phyloP scores from a whole-genome alignment of 257 asterid genomes.

The Vinca minor region DNA sequence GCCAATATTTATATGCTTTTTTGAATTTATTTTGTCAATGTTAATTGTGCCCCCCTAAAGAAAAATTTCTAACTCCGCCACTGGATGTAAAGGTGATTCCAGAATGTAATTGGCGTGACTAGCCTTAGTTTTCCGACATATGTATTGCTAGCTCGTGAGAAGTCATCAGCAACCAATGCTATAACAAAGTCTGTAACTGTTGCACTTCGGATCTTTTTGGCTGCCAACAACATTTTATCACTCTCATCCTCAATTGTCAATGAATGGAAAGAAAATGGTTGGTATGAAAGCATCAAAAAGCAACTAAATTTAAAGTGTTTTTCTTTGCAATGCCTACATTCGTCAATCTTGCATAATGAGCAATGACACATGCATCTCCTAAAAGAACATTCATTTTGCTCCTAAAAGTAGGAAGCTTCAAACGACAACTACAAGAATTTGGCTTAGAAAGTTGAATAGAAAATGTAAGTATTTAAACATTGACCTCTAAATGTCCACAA shows the following conservation, averaged over 20 bases:
- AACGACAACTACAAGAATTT: background rate
- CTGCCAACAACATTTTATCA: slow-evolving; percentile 67
- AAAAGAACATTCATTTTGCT: background rate
- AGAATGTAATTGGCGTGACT: no score
- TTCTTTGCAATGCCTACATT: background rate
- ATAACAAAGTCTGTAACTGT: slow-evolving; percentile 73
- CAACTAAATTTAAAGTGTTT: background rate
- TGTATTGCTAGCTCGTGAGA: slow-evolving; percentile 84
- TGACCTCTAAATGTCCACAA: no score
- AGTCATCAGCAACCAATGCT: slow-evolving; percentile 75
- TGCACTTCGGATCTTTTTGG: slow-evolving; percentile 72
- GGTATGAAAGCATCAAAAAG: background rate
- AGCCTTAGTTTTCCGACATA: slow-evolving; percentile 67
- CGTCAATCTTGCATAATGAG: no score
- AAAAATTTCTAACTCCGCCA: no score
- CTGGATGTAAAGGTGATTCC: no score
- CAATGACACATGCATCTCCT: background rate
- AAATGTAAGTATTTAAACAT: no score
- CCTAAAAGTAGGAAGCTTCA: background rate
- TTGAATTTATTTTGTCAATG: no score
- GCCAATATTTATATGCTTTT: no score
- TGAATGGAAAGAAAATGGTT: slow-evolving; percentile 22
- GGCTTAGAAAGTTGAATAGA: no score
- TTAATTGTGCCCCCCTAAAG: no score
- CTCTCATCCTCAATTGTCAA: slow-evolving; percentile 66